phyloP scores from a whole-genome alignment of 139 green algal species.

The Coccomyxa sp. region DNA sequence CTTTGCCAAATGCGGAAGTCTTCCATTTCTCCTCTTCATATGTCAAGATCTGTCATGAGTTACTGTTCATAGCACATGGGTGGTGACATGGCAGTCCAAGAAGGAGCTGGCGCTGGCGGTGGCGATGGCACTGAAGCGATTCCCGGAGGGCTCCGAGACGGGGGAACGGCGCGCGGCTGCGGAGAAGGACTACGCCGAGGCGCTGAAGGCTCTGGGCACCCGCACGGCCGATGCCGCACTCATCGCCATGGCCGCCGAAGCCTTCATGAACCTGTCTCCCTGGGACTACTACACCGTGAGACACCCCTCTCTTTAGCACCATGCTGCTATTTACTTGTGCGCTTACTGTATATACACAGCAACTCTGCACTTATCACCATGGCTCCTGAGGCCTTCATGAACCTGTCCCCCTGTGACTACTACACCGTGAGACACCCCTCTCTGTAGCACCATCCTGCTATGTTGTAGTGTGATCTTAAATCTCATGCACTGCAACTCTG shows the following conservation, averaged over 20 bases:
- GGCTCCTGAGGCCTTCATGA: conserved; percentile 44
- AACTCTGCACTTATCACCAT: conserved; percentile 16
- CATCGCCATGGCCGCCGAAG: conserved; percentile 39
- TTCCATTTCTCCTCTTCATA: too few relatives aligned
- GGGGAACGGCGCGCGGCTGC: background rate
- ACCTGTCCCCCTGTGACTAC: conserved; percentile 16
- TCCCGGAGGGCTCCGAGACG: background rate
- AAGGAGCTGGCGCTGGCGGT: conserved; percentile 13
- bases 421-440: background rate
- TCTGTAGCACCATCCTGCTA: too few relatives aligned
- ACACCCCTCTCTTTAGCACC: background rate
- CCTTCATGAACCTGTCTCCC: conserved; percentile 36
- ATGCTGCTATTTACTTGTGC: too few relatives aligned
- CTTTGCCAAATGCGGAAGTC: too few relatives aligned
- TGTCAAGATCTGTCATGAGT: too few relatives aligned
- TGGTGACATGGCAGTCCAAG: background rate
- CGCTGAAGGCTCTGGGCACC: background rate
- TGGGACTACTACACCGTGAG: conserved; percentile 1
- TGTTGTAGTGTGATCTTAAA: too few relatives aligned
- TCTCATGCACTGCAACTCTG: too few relatives aligned
- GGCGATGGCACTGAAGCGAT: conserved; percentile 2
- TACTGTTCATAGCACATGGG: too few relatives aligned
- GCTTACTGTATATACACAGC: too few relatives aligned
- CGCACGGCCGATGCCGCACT: conserved; percentile 19
- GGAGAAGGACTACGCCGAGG: background rate